Evolutionary conservation across 2,329 filamentous ascomycete genomes (phyloP).

Genomic region (Diplodia seriata): DNA sequence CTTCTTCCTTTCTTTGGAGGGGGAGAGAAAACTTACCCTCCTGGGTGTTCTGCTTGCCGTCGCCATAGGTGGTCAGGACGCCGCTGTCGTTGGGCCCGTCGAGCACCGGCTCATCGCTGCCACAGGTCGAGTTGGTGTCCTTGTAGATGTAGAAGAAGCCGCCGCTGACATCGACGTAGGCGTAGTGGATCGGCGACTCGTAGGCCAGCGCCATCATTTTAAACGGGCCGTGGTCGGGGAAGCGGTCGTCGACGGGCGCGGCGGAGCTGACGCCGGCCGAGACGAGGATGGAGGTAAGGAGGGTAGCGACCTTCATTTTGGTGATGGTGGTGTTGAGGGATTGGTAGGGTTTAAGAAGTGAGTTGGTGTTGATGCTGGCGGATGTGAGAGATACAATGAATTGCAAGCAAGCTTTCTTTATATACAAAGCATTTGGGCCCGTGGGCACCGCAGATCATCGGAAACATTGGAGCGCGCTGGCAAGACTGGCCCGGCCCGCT

Average conservation of each 20-base stretch:
- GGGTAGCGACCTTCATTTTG: conserved; percentile 15
- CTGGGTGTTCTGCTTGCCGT: conserved; percentile 12
- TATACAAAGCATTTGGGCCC: not conserved
- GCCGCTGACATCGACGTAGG: conserved; percentile 1
- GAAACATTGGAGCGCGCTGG: not conserved
- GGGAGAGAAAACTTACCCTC: not conserved
- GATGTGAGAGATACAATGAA: not conserved
- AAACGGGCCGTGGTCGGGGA: conserved; percentile 17
- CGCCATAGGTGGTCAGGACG: not conserved
- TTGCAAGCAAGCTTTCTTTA: not conserved
- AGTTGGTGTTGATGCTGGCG: not conserved
- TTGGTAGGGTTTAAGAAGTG: not conserved
- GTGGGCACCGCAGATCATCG: not conserved
- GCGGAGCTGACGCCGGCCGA: not conserved
- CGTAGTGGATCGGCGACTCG: conserved; percentile 19
- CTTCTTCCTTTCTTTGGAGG: too few species aligned
- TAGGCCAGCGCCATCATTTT: conserved; percentile 4
- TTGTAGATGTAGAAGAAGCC: conserved; percentile 20
- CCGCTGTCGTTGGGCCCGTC: conserved; percentile 6
- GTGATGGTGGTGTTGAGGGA: not conserved
- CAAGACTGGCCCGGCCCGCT: too few species aligned
- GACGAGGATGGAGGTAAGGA: not conserved
- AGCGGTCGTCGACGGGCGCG: conserved; percentile 16
- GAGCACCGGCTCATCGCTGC: not conserved
- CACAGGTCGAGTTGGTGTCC: conserved; percentile 19